Percentiles rank a stretch among this genome's conserved stretches.
Conservation (phyloP, 2,329 filamentous ascomycete genomes). For the Colletotrichum orbiculare region DNA sequence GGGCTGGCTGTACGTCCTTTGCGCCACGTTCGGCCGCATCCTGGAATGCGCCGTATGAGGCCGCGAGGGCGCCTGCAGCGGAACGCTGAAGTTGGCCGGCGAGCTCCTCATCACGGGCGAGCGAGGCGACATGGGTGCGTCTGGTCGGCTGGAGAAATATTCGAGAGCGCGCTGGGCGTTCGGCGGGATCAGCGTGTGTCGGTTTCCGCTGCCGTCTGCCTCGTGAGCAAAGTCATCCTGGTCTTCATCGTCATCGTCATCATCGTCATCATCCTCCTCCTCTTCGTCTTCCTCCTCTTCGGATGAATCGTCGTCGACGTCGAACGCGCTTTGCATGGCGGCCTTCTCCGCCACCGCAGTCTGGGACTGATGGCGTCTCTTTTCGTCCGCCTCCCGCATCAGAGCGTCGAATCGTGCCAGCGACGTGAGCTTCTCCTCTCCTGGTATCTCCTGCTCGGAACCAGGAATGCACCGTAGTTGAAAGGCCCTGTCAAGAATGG, state of each 20-base stretch:
- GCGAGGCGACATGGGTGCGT: conserved; percentile 46
- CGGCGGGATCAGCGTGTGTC: conserved; percentile 53
- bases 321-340: conserved; percentile 61
- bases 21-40: conserved; percentile 54
- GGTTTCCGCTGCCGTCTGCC: conserved; percentile 42
- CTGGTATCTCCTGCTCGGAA: conserved; percentile 63
- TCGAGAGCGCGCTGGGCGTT: conserved; percentile 61
- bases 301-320: conserved; percentile 59
- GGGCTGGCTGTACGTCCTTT: conserved; percentile 61
- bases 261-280: conserved; percentile 54
- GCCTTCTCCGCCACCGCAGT: conserved; percentile 43
- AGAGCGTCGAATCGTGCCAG: conserved; percentile 73
- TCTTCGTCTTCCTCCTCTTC: conserved; percentile 53
- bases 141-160: conserved; percentile 60
- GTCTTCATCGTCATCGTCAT: conserved; percentile 54
- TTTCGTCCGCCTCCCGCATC: conserved; percentile 70
- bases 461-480: conserved; percentile 72
- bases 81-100: conserved; percentile 35
- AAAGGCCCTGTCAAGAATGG: conserved; percentile 75
- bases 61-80: conserved; percentile 45
- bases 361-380: conserved; percentile 54
- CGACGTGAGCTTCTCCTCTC: conserved; percentile 73
- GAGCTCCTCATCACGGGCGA: conserved; percentile 45
- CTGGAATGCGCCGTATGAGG: conserved; percentile 67
- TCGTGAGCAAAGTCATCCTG: conserved; percentile 53